A percentile compares a stretch with the other conserved stretches of the same genome.
These are phyloP conservation scores for Raphanus sativus DNA, from an alignment of 345 rosid genomes.

Conservation along the genomic window DNA sequence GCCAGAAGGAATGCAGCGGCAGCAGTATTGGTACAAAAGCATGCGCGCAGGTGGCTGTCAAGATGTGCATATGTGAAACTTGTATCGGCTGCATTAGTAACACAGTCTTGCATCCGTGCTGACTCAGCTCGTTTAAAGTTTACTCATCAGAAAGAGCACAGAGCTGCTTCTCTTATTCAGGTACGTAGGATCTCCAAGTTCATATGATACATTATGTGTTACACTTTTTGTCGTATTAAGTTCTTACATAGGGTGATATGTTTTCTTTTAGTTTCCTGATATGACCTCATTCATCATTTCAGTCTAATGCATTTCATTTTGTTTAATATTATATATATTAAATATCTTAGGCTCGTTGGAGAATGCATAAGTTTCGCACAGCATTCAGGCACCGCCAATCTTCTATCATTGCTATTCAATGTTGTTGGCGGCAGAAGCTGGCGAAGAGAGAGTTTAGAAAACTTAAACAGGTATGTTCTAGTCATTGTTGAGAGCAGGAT, in stretches of 20 bases:
- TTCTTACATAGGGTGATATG: conserved; percentile 8
- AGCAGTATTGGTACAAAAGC: conserved; percentile 65
- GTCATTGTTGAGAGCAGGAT: conserved; percentile 16
- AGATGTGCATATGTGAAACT: conserved; percentile 54
- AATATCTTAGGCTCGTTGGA: conserved; percentile 67
- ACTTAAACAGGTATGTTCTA: conserved; percentile 63
- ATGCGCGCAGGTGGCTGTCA: conserved; percentile 60
- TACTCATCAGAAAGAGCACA: conserved; percentile 53
- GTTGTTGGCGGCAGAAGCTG: conserved; percentile 84
- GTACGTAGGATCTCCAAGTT: conserved; percentile 40
- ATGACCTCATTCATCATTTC: conserved; percentile 15
- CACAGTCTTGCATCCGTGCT: conserved; percentile 72
- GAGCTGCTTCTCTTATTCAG: conserved; percentile 79
- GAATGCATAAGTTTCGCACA: conserved; percentile 61
- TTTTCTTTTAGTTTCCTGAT: conserved; percentile 6
- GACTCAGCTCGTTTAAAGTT: conserved; percentile 59
- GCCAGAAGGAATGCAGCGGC: conserved; percentile 66
- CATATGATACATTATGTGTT: conserved; percentile 49
- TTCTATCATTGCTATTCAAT: conserved; percentile 75
- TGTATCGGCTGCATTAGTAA: conserved; percentile 50
- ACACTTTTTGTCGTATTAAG: not conserved
- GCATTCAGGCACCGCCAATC: conserved; percentile 58
- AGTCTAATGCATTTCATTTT: conserved; percentile 15
- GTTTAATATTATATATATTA: conserved; percentile 20
- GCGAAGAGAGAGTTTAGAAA: conserved; percentile 77